Conservation (phyloP, 805 yeast genomes). For the Metschnikowia aberdeeniae region DNA sequence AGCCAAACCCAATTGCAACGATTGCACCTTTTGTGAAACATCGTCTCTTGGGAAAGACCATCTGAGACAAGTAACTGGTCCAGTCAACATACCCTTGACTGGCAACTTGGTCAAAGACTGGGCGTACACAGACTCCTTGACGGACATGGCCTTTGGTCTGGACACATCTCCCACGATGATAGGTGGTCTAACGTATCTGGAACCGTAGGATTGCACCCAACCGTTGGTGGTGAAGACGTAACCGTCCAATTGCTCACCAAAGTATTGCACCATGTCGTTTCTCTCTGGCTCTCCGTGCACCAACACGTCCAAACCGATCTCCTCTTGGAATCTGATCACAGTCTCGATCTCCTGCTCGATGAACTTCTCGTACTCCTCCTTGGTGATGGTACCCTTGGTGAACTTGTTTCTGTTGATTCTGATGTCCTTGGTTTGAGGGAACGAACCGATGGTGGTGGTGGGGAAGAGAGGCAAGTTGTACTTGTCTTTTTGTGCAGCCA, state of each 20-base stretch:
- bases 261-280: conserved; percentile 99
- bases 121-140: conserved; percentile 98
- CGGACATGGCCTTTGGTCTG: conserved; percentile 98
- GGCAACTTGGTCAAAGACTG: conserved; percentile 94
- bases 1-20: conserved; percentile 95
- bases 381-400: conserved; percentile 92
- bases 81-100: conserved; percentile 99
- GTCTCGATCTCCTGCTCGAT: conserved; percentile 94
- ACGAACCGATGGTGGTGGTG: conserved; percentile 99
- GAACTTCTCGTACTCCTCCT: conserved; percentile 93
- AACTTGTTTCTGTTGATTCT: conserved; percentile 98
- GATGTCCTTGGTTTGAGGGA: conserved; percentile 99
- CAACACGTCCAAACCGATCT: conserved; percentile 94
- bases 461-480: conserved; percentile 98
- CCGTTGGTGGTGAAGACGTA: conserved; percentile 98
- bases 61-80: conserved; percentile 98
- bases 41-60: conserved; percentile 99
- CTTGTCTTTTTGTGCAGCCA: conserved; percentile 77
- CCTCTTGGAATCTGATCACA: conserved; percentile 98
- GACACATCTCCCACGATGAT: conserved; percentile 98
- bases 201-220: conserved; percentile 99
- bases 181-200: conserved; percentile 99
- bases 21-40: conserved; percentile 86
- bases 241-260: conserved; percentile 98
- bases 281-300: conserved; percentile 99